These are phyloP conservation scores for Ceratobasidium sp. DNA, from an alignment of 1,284 basidiomycete genomes.

Conservation along the genomic window DNA sequence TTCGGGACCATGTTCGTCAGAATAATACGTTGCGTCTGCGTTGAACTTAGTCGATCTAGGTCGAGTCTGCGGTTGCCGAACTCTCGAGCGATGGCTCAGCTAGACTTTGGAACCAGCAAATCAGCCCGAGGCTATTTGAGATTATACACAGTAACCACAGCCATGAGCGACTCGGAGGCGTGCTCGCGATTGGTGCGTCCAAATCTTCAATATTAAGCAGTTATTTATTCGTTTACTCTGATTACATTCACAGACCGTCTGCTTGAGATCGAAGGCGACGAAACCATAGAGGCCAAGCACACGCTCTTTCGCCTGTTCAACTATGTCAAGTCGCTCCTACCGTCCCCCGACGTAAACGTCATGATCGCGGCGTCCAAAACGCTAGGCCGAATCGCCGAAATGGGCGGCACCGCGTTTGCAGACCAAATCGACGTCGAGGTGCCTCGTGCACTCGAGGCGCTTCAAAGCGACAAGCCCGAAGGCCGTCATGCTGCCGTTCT, in stretches of 20 bases:
- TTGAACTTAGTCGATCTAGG: slow-evolving; percentile 58
- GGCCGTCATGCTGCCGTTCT: slow-evolving; percentile 86
- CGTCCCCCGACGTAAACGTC: slow-evolving; percentile 84
- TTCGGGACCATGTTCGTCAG: slow-evolving; percentile 41
- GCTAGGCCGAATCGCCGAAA: slow-evolving; percentile 81
- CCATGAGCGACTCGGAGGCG: slow-evolving; percentile 81
- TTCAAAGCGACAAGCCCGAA: slow-evolving; percentile 69
- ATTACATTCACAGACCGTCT: slow-evolving; percentile 66
- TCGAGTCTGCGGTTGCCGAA: slow-evolving; percentile 74
- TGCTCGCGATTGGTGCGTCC: slow-evolving; percentile 79
- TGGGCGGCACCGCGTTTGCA: slow-evolving; percentile 83
- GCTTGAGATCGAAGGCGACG: slow-evolving; percentile 75
- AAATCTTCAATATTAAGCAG: slow-evolving; percentile 46
- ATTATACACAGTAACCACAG: slow-evolving; percentile 82
- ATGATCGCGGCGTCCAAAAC: slow-evolving; percentile 91
- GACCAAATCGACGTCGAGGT: slow-evolving; percentile 89
- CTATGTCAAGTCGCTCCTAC: slow-evolving; percentile 87
- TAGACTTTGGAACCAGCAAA: slow-evolving; percentile 83
- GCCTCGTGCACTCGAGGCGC: slow-evolving; percentile 79
- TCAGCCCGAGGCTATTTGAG: slow-evolving; percentile 82
- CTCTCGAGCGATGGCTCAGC: slow-evolving; percentile 79
- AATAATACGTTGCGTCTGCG: slow-evolving; percentile 39
- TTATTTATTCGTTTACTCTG: slow-evolving; percentile 41
- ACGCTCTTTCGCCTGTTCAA: slow-evolving; percentile 90
- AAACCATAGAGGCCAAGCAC: slow-evolving; percentile 67